Percentiles rank a stretch among this genome's conserved stretches.
These are phyloP conservation scores for Capsella rubella DNA, from an alignment of 441 rosid genomes.

Conservation along the genomic window DNA sequence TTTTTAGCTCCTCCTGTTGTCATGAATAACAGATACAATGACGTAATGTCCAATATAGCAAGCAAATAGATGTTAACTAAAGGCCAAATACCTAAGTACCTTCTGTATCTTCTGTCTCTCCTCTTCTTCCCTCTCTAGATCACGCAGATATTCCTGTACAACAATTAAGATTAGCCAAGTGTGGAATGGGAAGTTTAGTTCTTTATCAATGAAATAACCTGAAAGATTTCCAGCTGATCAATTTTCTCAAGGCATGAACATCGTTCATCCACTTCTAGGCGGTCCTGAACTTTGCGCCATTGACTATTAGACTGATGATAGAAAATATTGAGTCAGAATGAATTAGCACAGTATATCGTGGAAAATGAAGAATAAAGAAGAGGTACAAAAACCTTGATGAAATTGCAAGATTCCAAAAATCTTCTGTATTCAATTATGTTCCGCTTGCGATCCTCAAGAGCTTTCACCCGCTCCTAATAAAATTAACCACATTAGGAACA, in stretches of 20 bases:
- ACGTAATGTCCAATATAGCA: constrained; percentile 18
- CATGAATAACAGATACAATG: constrained; percentile 36
- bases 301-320: constrained; percentile 66
- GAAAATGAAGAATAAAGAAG: background rate
- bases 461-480: constrained; percentile 64
- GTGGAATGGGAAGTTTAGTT: constrained; percentile 19
- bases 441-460: constrained; percentile 65
- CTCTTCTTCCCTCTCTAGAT: constrained; percentile 76
- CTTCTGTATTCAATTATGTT: constrained; percentile 61
- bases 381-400: constrained; percentile 62
- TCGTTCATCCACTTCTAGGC: constrained; percentile 73
- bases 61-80: constrained; percentile 22
- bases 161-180: constrained; percentile 43
- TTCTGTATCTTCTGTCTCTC: constrained; percentile 72
- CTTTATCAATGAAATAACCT: constrained; percentile 49
- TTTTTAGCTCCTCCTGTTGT: constrained; percentile 69
- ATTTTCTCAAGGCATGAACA: constrained; percentile 75
- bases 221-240: constrained; percentile 74
- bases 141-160: constrained; percentile 65
- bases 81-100: constrained; percentile 49
- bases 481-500: constrained; percentile 41
- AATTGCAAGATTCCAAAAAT: constrained; percentile 71
- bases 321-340: constrained; percentile 28
- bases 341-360: constrained; percentile 24
- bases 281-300: constrained; percentile 85